These are phyloP conservation scores for Combretum micranthum DNA, from an alignment of 345 rosid genomes.

Conservation along the genomic window DNA sequence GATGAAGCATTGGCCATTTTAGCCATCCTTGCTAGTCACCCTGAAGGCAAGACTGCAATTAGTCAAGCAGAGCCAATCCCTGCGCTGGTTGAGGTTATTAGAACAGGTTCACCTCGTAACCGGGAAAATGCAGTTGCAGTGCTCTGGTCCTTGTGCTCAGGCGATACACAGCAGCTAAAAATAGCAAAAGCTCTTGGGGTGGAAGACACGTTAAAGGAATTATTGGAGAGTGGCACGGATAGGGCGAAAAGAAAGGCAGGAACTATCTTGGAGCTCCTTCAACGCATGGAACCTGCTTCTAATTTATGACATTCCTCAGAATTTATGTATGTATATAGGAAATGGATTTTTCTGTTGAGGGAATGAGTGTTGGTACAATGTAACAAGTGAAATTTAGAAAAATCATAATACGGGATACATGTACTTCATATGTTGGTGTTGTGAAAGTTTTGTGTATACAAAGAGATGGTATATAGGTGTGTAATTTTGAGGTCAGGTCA, in stretches of 20 bases:
- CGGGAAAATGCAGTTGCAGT: constrained; percentile 87
- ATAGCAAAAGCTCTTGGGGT: constrained; percentile 61
- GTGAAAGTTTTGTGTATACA: too few species aligned
- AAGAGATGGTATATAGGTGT: too few species aligned
- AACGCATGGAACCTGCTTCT: constrained; percentile 30
- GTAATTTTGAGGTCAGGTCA: too few species aligned
- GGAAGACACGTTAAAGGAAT: constrained; percentile 70
- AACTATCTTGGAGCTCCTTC: constrained; percentile 65
- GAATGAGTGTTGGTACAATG: too few species aligned
- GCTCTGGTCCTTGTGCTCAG: constrained; percentile 70
- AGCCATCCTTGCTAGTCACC: constrained; percentile 87
- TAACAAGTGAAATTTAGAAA: too few species aligned
- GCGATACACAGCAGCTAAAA: constrained; percentile 58
- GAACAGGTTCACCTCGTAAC: constrained; percentile 89
- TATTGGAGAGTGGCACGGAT: constrained; percentile 80
- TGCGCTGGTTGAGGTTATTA: constrained; percentile 62
- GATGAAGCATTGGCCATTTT: constrained; percentile 88
- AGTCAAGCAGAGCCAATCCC: constrained; percentile 71
- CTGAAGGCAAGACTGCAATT: constrained; percentile 77
- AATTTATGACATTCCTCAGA: neutral
- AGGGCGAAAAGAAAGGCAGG: constrained; percentile 97
- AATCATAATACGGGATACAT: too few species aligned
- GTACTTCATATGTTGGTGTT: too few species aligned
- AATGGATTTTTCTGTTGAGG: neutral
- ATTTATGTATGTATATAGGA: too few species aligned